A percentile compares a stretch with the other conserved stretches of the same genome.
These are phyloP conservation scores for Crithidia thermophila DNA, from an alignment of 208 protist species.

Conservation along the genomic window DNA sequence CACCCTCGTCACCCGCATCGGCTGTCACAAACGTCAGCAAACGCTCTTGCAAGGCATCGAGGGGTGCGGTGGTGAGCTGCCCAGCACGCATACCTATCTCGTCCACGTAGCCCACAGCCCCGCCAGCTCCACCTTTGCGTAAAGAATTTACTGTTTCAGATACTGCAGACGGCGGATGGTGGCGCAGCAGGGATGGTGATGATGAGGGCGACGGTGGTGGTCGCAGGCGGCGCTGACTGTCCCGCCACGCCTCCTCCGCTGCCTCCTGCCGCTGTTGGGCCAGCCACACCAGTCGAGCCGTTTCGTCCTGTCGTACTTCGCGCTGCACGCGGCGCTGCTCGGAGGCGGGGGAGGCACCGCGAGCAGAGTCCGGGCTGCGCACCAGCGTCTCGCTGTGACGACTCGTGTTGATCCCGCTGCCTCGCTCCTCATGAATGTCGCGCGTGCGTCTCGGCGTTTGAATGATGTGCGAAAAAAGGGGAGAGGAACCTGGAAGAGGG, in stretches of 20 bases:
- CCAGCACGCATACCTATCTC: not conserved
- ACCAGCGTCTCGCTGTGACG: slow-evolving; percentile 4
- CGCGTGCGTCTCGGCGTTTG: no score
- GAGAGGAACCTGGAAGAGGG: no score
- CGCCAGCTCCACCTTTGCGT: no score
- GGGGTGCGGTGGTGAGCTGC: slow-evolving; percentile 1
- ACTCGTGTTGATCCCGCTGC: not conserved
- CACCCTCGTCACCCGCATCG: not conserved
- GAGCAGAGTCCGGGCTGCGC: slow-evolving; percentile 9
- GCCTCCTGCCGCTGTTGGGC: slow-evolving; percentile 15
- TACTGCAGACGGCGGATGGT: no score
- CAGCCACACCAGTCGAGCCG: slow-evolving; percentile 3
- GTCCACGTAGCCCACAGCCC: no score
- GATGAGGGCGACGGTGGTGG: not conserved
- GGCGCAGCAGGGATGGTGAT: no score
- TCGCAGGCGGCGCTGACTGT: not conserved
- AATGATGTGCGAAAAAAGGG: no score
- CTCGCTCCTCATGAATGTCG: no score
- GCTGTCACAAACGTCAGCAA: not conserved
- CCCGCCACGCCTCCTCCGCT: slow-evolving; percentile 24
- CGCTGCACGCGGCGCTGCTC: slow-evolving; percentile 6
- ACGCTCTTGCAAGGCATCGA: slow-evolving; percentile 18
- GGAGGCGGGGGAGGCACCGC: not conserved
- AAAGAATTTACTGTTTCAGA: no score
- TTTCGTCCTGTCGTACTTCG: slow-evolving; percentile 5